Conservation (phyloP, 2,329 filamentous ascomycete genomes). For the Knufia petricola region DNA sequence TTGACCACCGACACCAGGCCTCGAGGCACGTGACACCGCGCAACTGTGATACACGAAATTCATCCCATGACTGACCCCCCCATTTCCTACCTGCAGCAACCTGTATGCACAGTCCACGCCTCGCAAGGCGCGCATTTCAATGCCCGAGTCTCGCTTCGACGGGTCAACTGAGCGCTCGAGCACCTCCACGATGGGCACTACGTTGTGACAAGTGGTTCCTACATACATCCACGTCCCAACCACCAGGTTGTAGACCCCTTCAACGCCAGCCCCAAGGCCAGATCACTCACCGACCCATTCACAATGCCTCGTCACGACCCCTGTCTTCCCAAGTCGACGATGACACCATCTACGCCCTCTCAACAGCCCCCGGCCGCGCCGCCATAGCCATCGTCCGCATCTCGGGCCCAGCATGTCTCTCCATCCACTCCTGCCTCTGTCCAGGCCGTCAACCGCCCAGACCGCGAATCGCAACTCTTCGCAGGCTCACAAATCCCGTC, state of each 20-base stretch:
- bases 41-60: slow-evolving; percentile 28
- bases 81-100: neutral
- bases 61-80: slow-evolving; percentile 24
- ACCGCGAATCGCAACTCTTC: slow-evolving; percentile 58
- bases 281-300: neutral
- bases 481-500: slow-evolving; percentile 58
- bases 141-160: neutral
- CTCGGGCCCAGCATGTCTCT: slow-evolving; percentile 65
- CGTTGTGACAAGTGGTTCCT: no score
- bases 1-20: no score
- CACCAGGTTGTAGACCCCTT: no score
- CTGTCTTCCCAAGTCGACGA: neutral
- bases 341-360: slow-evolving; percentile 80
- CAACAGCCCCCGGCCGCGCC: slow-evolving; percentile 72
- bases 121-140: neutral
- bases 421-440: slow-evolving; percentile 58
- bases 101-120: neutral
- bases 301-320: neutral
- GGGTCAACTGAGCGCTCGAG: neutral
- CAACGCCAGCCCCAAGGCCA: neutral
- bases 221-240: no score
- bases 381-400: slow-evolving; percentile 86
- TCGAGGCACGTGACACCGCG: slow-evolving; percentile 32
- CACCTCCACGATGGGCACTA: neutral
- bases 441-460: slow-evolving; percentile 45